These are phyloP conservation scores for Apiotrichum gamsii DNA, from an alignment of 1,284 basidiomycete genomes.

Conservation along the genomic window DNA sequence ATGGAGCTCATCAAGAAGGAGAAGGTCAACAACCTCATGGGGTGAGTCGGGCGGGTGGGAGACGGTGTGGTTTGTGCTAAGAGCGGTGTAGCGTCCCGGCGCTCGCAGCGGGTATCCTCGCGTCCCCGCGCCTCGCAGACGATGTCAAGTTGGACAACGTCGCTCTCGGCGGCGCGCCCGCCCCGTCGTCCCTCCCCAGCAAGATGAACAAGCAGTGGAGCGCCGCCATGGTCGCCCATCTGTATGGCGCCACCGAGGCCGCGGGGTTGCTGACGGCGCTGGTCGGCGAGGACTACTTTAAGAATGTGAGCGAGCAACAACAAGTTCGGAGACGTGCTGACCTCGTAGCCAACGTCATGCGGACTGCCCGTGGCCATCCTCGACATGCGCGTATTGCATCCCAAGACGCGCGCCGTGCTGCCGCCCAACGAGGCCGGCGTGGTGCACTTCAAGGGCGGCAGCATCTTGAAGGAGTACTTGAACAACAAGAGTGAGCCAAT, in stretches of 20 bases:
- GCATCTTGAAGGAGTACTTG: conserved; percentile 38
- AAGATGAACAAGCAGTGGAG: conserved; percentile 33
- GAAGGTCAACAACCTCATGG: conserved; percentile 27
- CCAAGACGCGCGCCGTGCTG: conserved; percentile 18
- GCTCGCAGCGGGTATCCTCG: conserved; percentile 29
- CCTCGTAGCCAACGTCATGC: not conserved
- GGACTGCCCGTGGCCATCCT: conserved; percentile 35
- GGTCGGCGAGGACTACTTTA: conserved; percentile 35
- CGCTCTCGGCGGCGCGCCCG: conserved; percentile 40
- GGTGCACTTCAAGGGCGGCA: conserved; percentile 29
- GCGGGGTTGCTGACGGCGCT: conserved; percentile 35
- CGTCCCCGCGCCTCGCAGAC: conserved; percentile 25
- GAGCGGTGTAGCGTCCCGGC: conserved; percentile 28
- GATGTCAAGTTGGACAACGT: conserved; percentile 27
- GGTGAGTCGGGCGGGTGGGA: too few species aligned
- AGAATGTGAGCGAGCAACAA: conserved; percentile 6
- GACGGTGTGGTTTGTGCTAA: too few species aligned
- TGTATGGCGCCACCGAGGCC: conserved; percentile 42
- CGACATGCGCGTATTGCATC: conserved; percentile 33
- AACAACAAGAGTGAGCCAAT: not conserved
- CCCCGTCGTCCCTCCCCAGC: conserved; percentile 25
- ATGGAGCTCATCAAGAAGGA: conserved; percentile 29
- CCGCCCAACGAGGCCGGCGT: conserved; percentile 26
- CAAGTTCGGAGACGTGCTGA: not conserved
- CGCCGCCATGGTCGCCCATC: conserved; percentile 20